Evolutionary conservation across 2,329 filamentous ascomycete species (phyloP), one percentile per base, ranked within the genome.

Genomic region (Dactylonectria estremocensis): DNA sequence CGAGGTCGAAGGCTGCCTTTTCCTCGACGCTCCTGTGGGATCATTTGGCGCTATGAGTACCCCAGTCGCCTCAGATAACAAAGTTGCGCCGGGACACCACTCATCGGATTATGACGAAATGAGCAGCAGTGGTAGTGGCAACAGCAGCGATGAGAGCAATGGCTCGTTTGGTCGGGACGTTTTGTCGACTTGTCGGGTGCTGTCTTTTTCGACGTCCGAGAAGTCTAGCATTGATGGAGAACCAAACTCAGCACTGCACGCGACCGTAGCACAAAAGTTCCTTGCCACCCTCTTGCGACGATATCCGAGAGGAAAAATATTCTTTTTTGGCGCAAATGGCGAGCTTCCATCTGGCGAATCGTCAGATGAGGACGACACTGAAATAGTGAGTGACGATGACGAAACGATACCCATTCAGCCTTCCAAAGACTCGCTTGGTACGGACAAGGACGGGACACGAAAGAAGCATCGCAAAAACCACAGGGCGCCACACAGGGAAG

Each of bases 271-370:
- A 0, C 81, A 83, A 61, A 77, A 69, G 31, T 77, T 84, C 5
- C 74, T 87, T 3, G 74, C 77, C 2, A 77, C 76, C 4, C 78
- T 87, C 1, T 69, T 87, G 2, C 80, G 80, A n/a, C 78, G 82
- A 3, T 84, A 87, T 65, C 84, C 85, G 0, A 70, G 77, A 11
- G 86, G 86, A 0, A 82, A 82, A 37, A 80, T 86, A 2, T 87
- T 86, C 68, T 83, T 81, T 53, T 85, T 84, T 56, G 81, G 82
- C 24, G 79, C 78, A 11, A 70, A 81, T 31, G 84, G 83, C 0
- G 75, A 76, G 14, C 60, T 83, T 0, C 73, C 78, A 16, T 74
- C 77, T 1, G 77, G 75, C 50, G 79, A 81, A 22, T 77, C 75
- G 8, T 78, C 77, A 0, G 77, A 75, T 22, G 77, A 81, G 14